These are phyloP conservation scores for Chaetomium tenue DNA, from an alignment of 495 filamentous ascomycete genomes.

Conservation along the genomic window DNA sequence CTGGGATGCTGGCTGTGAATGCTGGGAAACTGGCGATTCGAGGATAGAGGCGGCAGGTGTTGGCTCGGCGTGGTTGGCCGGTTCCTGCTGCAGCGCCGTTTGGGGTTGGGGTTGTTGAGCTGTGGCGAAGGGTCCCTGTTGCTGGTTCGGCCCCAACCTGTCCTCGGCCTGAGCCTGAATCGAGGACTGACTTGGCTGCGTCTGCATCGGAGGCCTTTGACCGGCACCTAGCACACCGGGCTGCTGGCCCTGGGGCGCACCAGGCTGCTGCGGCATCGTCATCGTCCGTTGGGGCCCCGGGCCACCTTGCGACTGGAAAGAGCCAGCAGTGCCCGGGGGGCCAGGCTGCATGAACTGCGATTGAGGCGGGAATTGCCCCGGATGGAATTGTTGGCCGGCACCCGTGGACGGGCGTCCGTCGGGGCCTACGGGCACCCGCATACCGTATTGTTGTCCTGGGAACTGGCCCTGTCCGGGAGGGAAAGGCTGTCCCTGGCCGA, in stretches of 20 bases:
- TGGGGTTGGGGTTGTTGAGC: slow-evolving; percentile 19
- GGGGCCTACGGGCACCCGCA: slow-evolving; percentile 28
- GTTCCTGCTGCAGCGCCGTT: slow-evolving; percentile 20
- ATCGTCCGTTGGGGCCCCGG: slow-evolving; percentile 9
- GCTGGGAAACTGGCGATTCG: slow-evolving; percentile 30
- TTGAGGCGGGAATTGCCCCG: slow-evolving; percentile 20
- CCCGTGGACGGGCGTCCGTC: slow-evolving; percentile 29
- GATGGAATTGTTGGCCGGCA: slow-evolving; percentile 23
- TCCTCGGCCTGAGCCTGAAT: slow-evolving; percentile 19
- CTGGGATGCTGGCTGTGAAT: slow-evolving; percentile 24
- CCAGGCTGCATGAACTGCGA: slow-evolving; percentile 17
- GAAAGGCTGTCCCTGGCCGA: slow-evolving; percentile 22
- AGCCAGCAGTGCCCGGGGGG: slow-evolving; percentile 11
- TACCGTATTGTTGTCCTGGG: slow-evolving; percentile 23
- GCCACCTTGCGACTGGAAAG: slow-evolving; percentile 10
- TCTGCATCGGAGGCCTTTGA: slow-evolving; percentile 13
- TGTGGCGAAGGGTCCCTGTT: slow-evolving; percentile 9
- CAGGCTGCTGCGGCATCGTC: slow-evolving; percentile 9
- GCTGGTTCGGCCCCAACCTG: background rate
- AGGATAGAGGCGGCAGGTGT: slow-evolving; percentile 20
- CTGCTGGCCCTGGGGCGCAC: slow-evolving; percentile 13
- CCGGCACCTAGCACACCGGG: background rate
- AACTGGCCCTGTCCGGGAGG: slow-evolving; percentile 22
- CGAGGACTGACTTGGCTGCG: slow-evolving; percentile 21
- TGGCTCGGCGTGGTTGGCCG: slow-evolving; percentile 10